Evolutionary conservation across 75 land plant genomes (phyloP).

Genomic region (Gnetum montanum): DNA sequence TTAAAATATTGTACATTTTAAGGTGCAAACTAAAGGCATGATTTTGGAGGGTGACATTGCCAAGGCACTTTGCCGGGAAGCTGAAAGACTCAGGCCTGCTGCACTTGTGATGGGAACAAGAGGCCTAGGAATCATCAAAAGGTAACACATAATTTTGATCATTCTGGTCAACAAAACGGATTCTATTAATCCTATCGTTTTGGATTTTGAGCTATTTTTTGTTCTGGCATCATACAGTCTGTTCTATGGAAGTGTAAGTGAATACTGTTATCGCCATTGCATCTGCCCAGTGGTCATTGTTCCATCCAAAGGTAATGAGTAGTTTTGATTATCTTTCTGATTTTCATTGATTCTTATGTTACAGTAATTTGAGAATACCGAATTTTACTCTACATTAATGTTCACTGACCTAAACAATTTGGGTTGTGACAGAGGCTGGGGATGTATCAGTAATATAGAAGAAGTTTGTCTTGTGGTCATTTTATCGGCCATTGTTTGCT

Average conservation of each 20-base stretch:
- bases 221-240: conserved; percentile 30
- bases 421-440: conserved; percentile 29
- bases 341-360: not conserved
- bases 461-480: no score
- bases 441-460: conserved; percentile 22
- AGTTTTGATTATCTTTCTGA: not conserved
- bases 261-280: conserved; percentile 67
- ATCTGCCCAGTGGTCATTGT: conserved; percentile 68
- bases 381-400: not conserved
- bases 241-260: conserved; percentile 80
- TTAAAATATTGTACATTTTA: not conserved
- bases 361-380: not conserved
- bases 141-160: conserved; percentile 21
- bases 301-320: conserved; percentile 66
- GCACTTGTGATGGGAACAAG: conserved; percentile 77
- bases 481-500: no score
- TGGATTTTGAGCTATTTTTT: not conserved
- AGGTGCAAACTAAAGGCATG: conserved; percentile 46
- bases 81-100: conserved; percentile 60
- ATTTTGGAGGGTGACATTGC: conserved; percentile 72
- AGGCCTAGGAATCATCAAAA: conserved; percentile 53
- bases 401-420: not conserved
- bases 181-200: conserved; percentile 3
- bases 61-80: conserved; percentile 70
- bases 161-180: not conserved